Evolutionary conservation across 2,329 filamentous ascomycete species (phyloP), one percentile per base, ranked within the genome.

Genomic region (Verticillium nonalfalfae): DNA sequence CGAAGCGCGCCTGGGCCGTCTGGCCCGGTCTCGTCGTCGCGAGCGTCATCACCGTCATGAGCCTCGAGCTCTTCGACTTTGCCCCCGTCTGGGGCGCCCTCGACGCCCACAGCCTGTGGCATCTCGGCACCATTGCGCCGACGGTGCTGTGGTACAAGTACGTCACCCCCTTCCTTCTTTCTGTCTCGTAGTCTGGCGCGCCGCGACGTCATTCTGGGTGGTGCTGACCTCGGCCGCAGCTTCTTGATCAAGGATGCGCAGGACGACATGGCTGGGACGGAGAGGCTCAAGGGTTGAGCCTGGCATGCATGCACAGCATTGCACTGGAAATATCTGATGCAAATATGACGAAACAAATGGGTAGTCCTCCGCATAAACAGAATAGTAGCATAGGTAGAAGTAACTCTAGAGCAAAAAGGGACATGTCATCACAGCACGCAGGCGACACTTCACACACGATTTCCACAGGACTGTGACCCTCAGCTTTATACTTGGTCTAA

Each of bases 31-130:
- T 97, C 70, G 92, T 94, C 66, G 94, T 98, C 57, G 90, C 90
- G 2, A 97, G 93, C 93, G 84, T 99, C 68, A 86, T 94, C 68
- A 78, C 94, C 72, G 93, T 91, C 39, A 99, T 99, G 95, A 94
- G 94, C 74, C 80, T 99, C 74, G 95, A 99, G 78, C 74, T 99
- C 68, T 85, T 98, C 65, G 95, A 99, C 75, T 99, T 99, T 70
- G 86, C 95, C 60, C 95, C 95, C 2, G 83, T 90, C 77, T 81
- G 85, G 73, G 90, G 91, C 7, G 87, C 89, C 74, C 76, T 99
- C 58, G 95, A 99, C 80, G 95, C 95, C 4, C 95, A 99, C 77
- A 93, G 91, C 70, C 75, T 99, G 65, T 99, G 95, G 95, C 95
- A 99, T 82, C 73, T 97, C 64, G 92, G 93, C 61, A 99, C 95